phyloP scores from a whole-genome alignment of 2,329 filamentous ascomycete species.

The Trichoderma sp. region DNA sequence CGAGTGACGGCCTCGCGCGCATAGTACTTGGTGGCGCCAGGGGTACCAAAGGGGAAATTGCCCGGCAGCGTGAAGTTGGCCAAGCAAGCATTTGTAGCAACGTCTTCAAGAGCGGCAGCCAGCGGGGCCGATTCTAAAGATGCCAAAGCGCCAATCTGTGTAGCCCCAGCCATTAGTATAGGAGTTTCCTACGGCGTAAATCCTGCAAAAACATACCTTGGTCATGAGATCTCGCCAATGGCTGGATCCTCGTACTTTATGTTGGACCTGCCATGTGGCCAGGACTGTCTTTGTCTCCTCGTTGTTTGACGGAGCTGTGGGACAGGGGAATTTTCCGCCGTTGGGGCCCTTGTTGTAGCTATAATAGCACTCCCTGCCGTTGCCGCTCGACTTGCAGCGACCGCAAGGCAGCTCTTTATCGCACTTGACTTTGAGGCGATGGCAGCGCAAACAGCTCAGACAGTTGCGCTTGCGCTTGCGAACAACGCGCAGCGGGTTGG shows the following conservation, averaged over 20 bases:
- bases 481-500: constrained; percentile 35
- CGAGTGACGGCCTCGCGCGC: constrained; percentile 39
- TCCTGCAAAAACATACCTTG: constrained; percentile 37
- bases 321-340: constrained; percentile 42
- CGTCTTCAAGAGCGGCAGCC: constrained; percentile 38
- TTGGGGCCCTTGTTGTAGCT: constrained; percentile 45
- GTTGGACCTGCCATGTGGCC: constrained; percentile 42
- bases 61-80: constrained; percentile 43
- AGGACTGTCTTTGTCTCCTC: constrained; percentile 38
- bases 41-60: constrained; percentile 46
- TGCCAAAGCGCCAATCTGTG: constrained; percentile 38
- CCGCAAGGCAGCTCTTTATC: constrained; percentile 45
- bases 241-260: constrained; percentile 43
- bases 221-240: constrained; percentile 45
- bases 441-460: constrained; percentile 43
- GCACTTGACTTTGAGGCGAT: constrained; percentile 46
- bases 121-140: constrained; percentile 37
- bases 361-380: constrained; percentile 44
- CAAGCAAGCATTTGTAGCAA: constrained; percentile 43
- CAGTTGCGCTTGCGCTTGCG: constrained; percentile 45
- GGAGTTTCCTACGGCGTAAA: not conserved
- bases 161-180: not conserved
- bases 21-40: constrained; percentile 41
- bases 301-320: constrained; percentile 34
- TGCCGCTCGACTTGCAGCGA: constrained; percentile 42